Percentiles rank a stretch among this genome's conserved stretches.
Evolutionary conservation across 306 rosid species (phyloP).

Genomic region (Cicer yamashitae): DNA sequence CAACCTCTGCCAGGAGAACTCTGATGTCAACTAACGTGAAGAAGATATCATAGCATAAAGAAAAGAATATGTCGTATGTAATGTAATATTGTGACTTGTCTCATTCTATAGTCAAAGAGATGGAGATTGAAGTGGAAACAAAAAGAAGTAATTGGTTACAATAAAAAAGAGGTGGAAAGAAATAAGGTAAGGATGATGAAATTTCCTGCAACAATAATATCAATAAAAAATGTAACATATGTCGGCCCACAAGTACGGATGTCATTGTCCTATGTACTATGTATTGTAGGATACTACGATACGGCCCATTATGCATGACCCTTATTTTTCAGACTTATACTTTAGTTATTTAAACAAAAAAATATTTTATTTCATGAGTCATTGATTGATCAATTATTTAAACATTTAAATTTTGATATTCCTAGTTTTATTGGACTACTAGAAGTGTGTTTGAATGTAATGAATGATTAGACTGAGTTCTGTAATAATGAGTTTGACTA

Average conservation of each 20-base stretch:
- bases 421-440: background rate
- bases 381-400: no score
- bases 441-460: no score
- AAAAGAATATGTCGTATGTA: background rate
- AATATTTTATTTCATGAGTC: background rate
- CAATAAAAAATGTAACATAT: background rate
- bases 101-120: slow-evolving; percentile 12
- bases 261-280: background rate
- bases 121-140: slow-evolving; percentile 3
- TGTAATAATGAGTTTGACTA: no score
- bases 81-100: slow-evolving; percentile 25
- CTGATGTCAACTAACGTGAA: slow-evolving; percentile 1
- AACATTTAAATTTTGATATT: background rate
- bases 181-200: background rate
- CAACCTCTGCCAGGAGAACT: slow-evolving; percentile 36
- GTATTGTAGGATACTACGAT: background rate
- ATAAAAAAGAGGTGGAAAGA: background rate
- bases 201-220: background rate
- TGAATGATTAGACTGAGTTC: no score
- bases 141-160: background rate
- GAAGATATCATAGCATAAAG: background rate
- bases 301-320: background rate
- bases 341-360: background rate
- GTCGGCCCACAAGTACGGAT: background rate
- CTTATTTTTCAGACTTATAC: background rate